These are phyloP conservation scores for Mortierella sp. DNA, from an alignment of 371 early-diverging fungal genomes.

Conservation along the genomic window DNA sequence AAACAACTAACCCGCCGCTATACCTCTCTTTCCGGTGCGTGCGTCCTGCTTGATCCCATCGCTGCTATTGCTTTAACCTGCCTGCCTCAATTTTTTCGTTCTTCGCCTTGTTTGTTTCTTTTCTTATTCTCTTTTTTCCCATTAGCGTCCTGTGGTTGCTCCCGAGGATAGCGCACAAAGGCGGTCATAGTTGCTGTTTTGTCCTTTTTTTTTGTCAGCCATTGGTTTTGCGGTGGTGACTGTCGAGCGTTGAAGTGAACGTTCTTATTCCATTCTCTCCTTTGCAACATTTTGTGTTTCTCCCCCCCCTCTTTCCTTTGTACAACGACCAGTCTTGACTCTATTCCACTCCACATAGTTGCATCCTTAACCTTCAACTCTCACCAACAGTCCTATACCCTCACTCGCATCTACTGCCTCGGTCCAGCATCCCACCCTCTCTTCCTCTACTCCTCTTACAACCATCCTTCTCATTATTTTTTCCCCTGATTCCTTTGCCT, in stretches of 20 bases:
- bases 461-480: neutral
- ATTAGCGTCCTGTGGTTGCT: neutral
- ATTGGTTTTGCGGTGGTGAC: neutral
- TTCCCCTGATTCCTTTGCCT: neutral
- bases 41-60: neutral
- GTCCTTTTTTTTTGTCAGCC: neutral
- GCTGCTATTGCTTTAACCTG: neutral
- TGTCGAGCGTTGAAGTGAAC: neutral
- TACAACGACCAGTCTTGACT: neutral
- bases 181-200: neutral
- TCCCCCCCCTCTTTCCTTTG: neutral
- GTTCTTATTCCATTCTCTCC: neutral
- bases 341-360: no score
- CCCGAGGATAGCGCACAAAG: neutral
- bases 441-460: no score
- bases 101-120: neutral
- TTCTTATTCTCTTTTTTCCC: neutral
- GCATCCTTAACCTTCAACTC: no score
- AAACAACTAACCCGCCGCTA: neutral
- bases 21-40: neutral
- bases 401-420: no score
- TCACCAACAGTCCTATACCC: no score
- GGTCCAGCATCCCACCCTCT: no score
- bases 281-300: neutral
- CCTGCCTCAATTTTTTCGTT: neutral